Evolutionary conservation across 2,329 filamentous ascomycete species (phyloP).

Genomic region (Chaetomiaceae sp.): DNA sequence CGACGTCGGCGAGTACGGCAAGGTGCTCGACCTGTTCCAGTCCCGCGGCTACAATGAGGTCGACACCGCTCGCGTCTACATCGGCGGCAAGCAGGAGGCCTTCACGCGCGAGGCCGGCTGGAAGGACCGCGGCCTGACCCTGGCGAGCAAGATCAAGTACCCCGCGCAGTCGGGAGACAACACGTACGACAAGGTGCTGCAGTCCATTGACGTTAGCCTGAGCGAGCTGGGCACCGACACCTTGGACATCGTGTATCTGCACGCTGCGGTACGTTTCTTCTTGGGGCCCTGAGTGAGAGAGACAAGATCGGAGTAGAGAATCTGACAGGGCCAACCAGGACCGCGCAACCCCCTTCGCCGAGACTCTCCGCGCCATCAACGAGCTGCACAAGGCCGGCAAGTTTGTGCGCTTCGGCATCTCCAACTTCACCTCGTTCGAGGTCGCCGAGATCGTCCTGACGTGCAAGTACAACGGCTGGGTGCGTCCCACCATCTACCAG

Average conservation of each 20-base stretch:
- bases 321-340: slow-evolving; percentile 26
- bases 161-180: slow-evolving; percentile 56
- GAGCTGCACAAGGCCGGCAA: slow-evolving; percentile 66
- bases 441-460: slow-evolving; percentile 69
- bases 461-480: slow-evolving; percentile 63
- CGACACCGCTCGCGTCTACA: slow-evolving; percentile 66
- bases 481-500: slow-evolving; percentile 67
- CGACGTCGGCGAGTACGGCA: slow-evolving; percentile 51
- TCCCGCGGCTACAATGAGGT: slow-evolving; percentile 64
- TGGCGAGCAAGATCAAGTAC: slow-evolving; percentile 65
- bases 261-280: slow-evolving; percentile 49
- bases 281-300: no score
- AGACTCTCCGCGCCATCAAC: slow-evolving; percentile 64
- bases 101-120: slow-evolving; percentile 62
- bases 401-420: slow-evolving; percentile 65
- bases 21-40: slow-evolving; percentile 62
- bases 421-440: slow-evolving; percentile 71
- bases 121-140: slow-evolving; percentile 61
- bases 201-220: slow-evolving; percentile 62
- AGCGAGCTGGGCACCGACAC: slow-evolving; percentile 67
- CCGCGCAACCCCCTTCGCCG: slow-evolving; percentile 57
- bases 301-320: no score
- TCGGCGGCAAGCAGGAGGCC: slow-evolving; percentile 63
- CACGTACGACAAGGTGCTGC: slow-evolving; percentile 56
- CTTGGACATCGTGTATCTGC: slow-evolving; percentile 69